These are phyloP conservation scores for Exophiala alcalophila DNA, from an alignment of 2,329 filamentous ascomycete species.

Conservation along the genomic window DNA sequence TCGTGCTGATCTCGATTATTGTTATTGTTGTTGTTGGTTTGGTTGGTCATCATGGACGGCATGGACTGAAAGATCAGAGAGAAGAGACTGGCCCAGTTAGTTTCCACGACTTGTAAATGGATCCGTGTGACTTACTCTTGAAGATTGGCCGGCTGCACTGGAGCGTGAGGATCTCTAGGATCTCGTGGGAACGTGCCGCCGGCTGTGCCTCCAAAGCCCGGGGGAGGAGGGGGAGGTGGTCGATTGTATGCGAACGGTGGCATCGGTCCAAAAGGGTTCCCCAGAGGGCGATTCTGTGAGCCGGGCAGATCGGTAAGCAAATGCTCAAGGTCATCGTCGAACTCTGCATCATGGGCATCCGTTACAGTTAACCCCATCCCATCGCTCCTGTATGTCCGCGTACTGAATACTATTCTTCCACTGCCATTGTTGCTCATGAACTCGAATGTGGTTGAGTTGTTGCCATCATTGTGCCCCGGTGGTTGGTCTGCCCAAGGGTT, in stretches of 20 bases:
- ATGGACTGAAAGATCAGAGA: constrained; percentile 28
- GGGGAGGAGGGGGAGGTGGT: too few relatives aligned
- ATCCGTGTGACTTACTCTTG: constrained; percentile 23
- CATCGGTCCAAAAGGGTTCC: constrained; percentile 1
- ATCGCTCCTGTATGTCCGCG: constrained; percentile 20
- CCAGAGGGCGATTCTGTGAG: constrained; percentile 14
- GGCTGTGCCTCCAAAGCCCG: neutral
- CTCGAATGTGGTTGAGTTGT: constrained; percentile 29
- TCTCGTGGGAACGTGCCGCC: neutral
- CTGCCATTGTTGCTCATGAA: constrained; percentile 25
- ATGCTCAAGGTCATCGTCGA: constrained; percentile 9
- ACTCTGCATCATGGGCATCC: constrained; percentile 4
- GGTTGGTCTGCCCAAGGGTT: constrained; percentile 48
- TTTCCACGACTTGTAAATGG: neutral
- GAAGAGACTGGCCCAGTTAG: constrained; percentile 19
- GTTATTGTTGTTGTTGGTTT: constrained; percentile 8
- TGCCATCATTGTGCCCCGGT: constrained; percentile 45
- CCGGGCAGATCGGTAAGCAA: constrained; percentile 9
- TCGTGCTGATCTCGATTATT: too few relatives aligned
- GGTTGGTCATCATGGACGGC: constrained; percentile 11
- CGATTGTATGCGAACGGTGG: constrained; percentile 11
- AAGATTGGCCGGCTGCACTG: constrained; percentile 15
- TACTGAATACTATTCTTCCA: constrained; percentile 27
- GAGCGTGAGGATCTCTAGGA: constrained; percentile 4
- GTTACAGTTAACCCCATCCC: constrained; percentile 11